Conservation (phyloP, 1,284 basidiomycete genomes). For the Caloboletus inedulis region DNA sequence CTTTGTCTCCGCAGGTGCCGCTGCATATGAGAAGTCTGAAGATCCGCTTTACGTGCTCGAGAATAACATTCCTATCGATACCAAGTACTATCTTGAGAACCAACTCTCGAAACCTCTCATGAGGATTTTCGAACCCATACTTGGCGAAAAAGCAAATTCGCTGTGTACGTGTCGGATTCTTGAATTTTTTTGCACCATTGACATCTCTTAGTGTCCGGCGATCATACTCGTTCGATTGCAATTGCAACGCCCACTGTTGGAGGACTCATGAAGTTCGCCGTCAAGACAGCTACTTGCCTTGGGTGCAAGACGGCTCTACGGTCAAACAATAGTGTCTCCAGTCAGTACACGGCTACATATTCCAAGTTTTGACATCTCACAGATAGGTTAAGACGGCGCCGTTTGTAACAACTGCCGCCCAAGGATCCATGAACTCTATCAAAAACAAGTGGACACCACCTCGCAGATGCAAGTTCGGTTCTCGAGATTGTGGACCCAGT, state of each 20-base stretch:
- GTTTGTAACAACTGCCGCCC: slow-evolving; percentile 92
- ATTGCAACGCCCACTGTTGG: slow-evolving; percentile 94
- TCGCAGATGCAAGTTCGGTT: slow-evolving; percentile 86
- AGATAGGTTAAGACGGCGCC: slow-evolving; percentile 63
- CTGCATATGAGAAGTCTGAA: slow-evolving; percentile 97
- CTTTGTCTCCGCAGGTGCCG: slow-evolving; percentile 59
- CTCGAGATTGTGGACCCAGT: slow-evolving; percentile 94
- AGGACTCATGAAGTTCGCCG: slow-evolving; percentile 95
- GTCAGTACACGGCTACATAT: slow-evolving; percentile 38
- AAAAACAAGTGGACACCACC: slow-evolving; percentile 77
- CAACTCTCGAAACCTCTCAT: slow-evolving; percentile 93
- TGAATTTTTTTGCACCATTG: slow-evolving; percentile 7
- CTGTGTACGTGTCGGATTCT: slow-evolving; percentile 55
- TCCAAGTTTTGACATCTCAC: slow-evolving; percentile 8
- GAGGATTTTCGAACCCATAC: slow-evolving; percentile 96
- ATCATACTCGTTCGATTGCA: slow-evolving; percentile 89
- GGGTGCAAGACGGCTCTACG: slow-evolving; percentile 89
- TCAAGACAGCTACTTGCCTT: slow-evolving; percentile 89
- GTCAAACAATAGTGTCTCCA: slow-evolving; percentile 64
- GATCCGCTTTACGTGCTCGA: slow-evolving; percentile 95
- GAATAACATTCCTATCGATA: slow-evolving; percentile 95
- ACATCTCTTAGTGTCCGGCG: slow-evolving; percentile 72
- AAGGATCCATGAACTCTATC: slow-evolving; percentile 82
- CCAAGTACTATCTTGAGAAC: slow-evolving; percentile 95
- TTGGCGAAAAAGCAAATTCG: slow-evolving; percentile 85